Evolutionary conservation across 2,329 filamentous ascomycete genomes (phyloP).

Genomic region (Penicillium brasilianum): DNA sequence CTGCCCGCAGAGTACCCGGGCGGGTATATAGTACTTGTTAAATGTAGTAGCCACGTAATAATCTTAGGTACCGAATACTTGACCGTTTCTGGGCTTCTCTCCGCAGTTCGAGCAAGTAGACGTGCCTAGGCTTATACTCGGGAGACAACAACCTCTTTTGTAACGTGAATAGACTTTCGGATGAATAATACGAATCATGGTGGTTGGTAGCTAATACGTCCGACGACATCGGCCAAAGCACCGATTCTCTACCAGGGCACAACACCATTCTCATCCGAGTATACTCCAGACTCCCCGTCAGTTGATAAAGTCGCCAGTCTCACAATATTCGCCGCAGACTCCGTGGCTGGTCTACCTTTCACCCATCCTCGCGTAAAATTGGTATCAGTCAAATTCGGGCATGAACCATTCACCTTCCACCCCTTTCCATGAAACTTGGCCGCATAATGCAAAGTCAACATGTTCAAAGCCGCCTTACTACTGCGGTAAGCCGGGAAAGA

Average conservation of each 20-base stretch:
- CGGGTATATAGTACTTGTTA: constrained; percentile 21
- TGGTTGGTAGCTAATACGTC: not conserved
- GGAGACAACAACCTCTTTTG: too few species aligned
- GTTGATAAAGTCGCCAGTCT: constrained; percentile 25
- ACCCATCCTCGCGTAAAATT: constrained; percentile 20
- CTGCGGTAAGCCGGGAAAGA: constrained; percentile 43
- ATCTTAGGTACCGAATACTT: constrained; percentile 15
- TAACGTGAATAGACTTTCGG: not conserved
- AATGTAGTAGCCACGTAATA: accelerated
- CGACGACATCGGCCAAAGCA: not conserved
- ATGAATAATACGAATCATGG: not conserved
- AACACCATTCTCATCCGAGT: constrained; percentile 26
- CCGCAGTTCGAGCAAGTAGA: not conserved
- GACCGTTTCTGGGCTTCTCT: not conserved
- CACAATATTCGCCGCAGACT: constrained; percentile 29
- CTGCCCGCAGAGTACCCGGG: constrained; percentile 16
- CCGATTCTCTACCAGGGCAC: constrained; percentile 24
- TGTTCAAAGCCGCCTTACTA: constrained; percentile 53
- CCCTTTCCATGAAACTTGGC: constrained; percentile 44
- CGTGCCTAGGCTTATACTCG: constrained; percentile 21
- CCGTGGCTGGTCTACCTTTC: constrained; percentile 20
- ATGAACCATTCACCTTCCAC: constrained; percentile 33
- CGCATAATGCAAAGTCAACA: constrained; percentile 51
- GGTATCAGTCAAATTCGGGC: constrained; percentile 31
- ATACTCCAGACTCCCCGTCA: constrained; percentile 26